phyloP scores from a whole-genome alignment of 306 rosid genomes.

The Sicyos edulis region DNA sequence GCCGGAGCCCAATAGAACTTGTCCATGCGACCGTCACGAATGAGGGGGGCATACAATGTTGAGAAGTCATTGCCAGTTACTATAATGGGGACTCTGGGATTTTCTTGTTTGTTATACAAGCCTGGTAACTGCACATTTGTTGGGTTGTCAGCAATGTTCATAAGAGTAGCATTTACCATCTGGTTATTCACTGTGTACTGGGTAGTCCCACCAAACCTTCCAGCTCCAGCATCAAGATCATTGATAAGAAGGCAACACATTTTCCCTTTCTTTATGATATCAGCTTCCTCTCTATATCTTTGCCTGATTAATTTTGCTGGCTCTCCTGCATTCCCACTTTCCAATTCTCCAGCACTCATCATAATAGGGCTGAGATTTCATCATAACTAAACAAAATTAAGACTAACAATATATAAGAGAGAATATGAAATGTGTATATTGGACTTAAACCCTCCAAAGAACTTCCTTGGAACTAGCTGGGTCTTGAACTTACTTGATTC shows the following conservation, averaged over 20 bases:
- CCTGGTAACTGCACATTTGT: constrained; percentile 54
- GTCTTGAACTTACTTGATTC: constrained; percentile 62
- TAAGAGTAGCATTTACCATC: constrained; percentile 58
- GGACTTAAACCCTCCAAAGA: not conserved
- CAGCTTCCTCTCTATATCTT: constrained; percentile 77
- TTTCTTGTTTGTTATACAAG: constrained; percentile 53
- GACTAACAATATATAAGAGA: constrained; percentile 1
- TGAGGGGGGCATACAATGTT: too few species aligned
- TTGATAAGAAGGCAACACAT: constrained; percentile 54
- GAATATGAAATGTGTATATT: not conserved
- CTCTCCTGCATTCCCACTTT: constrained; percentile 95
- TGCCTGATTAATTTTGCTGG: constrained; percentile 85
- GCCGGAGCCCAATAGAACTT: constrained; percentile 60
- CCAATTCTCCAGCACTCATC: too few species aligned
- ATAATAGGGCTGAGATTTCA: constrained; percentile 54
- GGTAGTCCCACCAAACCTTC: constrained; percentile 50
- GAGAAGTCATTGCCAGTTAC: constrained; percentile 57
- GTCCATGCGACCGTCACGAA: too few species aligned
- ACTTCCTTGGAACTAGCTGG: not conserved
- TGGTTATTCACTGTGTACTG: constrained; percentile 60
- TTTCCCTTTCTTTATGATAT: constrained; percentile 49
- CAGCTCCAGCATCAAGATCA: constrained; percentile 59
- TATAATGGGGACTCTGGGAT: constrained; percentile 43
- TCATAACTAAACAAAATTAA: constrained; percentile 16
- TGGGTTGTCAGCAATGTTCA: constrained; percentile 60